phyloP scores from a whole-genome alignment of 768 basidiomycete genomes.

The Rossbeevera mucosa region DNA sequence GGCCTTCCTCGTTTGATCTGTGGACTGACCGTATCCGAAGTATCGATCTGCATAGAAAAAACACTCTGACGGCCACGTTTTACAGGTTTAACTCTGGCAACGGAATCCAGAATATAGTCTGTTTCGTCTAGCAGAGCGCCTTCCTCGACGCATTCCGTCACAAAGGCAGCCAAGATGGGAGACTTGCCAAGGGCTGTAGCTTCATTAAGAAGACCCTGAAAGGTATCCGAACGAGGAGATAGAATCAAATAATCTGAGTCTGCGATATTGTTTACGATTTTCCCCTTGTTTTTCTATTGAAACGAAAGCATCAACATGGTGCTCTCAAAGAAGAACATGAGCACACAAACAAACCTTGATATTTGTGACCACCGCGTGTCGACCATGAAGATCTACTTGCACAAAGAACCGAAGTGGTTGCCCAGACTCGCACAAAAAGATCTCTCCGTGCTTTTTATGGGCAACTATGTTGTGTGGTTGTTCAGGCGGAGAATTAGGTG shows the following conservation, averaged over 20 bases:
- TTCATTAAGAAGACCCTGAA: constrained; percentile 42
- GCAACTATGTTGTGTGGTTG: constrained; percentile 12
- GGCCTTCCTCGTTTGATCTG: constrained; percentile 4
- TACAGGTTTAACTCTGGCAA: constrained; percentile 18
- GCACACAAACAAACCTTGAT: constrained; percentile 53
- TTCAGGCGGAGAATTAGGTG: constrained; percentile 14
- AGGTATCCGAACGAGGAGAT: constrained; percentile 47
- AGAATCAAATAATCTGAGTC: constrained; percentile 62
- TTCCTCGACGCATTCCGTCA: constrained; percentile 47
- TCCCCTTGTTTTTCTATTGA: constrained; percentile 61
- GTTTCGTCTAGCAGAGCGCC: constrained; percentile 41
- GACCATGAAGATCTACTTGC: constrained; percentile 59
- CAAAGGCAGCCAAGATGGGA: constrained; percentile 50
- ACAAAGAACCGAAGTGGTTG: constrained; percentile 54
- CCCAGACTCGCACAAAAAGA: constrained; percentile 45
- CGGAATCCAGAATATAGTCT: constrained; percentile 41
- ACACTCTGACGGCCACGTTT: constrained; percentile 23
- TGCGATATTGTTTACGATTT: constrained; percentile 47
- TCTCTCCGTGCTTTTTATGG: constrained; percentile 22
- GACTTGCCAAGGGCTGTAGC: constrained; percentile 34
- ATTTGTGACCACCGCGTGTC: constrained; percentile 43
- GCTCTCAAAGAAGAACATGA: neutral
- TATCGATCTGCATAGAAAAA: constrained; percentile 13
- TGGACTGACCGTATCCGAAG: neutral
- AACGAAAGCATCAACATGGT: neutral